These are phyloP conservation scores for Trichosporon asahii DNA, from an alignment of 1,284 basidiomycete genomes.

Conservation along the genomic window DNA sequence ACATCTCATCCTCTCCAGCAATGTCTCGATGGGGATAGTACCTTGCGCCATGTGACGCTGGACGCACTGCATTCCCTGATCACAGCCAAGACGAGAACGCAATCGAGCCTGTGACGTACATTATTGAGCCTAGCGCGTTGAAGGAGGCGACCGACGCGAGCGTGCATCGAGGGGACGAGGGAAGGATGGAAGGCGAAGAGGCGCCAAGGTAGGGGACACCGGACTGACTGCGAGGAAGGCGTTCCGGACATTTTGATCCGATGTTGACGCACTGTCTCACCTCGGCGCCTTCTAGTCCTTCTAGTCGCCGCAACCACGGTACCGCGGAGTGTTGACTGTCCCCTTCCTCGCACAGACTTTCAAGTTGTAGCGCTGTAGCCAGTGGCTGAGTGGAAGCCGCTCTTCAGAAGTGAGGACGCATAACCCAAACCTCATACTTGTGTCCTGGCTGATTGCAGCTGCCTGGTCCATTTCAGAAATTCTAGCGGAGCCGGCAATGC, in stretches of 20 bases:
- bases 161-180: neutral
- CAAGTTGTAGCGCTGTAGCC: too few species aligned
- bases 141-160: neutral
- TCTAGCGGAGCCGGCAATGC: neutral
- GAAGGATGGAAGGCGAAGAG: neutral
- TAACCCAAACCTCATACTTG: neutral
- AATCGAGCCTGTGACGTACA: neutral
- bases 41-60: neutral
- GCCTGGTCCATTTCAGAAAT: neutral
- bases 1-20: neutral
- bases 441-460: too few species aligned
- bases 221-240: neutral
- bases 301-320: too few species aligned
- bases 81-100: neutral
- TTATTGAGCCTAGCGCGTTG: neutral
- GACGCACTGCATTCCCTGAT: neutral
- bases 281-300: neutral
- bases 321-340: neutral
- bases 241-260: neutral
- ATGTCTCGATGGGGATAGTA: too few species aligned
- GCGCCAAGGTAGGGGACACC: neutral
- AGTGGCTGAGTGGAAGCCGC: neutral
- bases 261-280: neutral
- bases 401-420: neutral
- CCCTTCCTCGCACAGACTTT: neutral